These are phyloP conservation scores for Mycena vitilis DNA, from an alignment of 768 basidiomycete species.

Conservation along the genomic window DNA sequence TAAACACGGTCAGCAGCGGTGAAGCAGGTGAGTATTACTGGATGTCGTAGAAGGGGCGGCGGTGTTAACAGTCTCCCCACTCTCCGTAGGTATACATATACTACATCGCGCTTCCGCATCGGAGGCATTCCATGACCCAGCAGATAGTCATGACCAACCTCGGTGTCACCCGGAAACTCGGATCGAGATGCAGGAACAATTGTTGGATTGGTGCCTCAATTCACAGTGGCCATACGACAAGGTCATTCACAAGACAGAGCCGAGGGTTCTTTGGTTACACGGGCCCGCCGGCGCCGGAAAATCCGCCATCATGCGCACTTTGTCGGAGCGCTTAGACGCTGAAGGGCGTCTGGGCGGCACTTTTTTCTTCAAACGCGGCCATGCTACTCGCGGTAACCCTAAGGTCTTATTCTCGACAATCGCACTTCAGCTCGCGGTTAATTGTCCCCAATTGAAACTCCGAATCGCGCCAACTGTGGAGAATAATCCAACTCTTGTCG, in stretches of 20 bases:
- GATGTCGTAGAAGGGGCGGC: background rate
- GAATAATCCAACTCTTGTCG: constrained; percentile 10
- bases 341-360: background rate
- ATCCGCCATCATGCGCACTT: constrained; percentile 12
- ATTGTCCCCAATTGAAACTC: background rate
- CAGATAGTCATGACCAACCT: constrained; percentile 3
- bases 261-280: background rate
- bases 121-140: constrained; percentile 10
- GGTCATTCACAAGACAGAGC: background rate
- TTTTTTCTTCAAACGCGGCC: constrained; percentile 13
- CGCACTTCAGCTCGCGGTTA: constrained; percentile 13
- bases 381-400: background rate
- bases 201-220: constrained; percentile 6
- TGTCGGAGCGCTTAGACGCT: background rate
- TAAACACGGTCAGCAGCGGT: background rate
- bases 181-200: constrained; percentile 11
- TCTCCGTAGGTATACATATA: background rate
- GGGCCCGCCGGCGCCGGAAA: constrained; percentile 2
- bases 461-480: constrained; percentile 6
- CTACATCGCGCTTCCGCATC: background rate
- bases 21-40: constrained; percentile 5
- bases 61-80: background rate
- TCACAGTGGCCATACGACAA: background rate
- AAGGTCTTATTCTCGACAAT: background rate
- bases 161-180: constrained; percentile 16